A percentile compares a stretch with the other conserved stretches of the same genome.
Conservation (phyloP, 2,329 filamentous ascomycete species). For the Aurifilum marmelostoma region DNA sequence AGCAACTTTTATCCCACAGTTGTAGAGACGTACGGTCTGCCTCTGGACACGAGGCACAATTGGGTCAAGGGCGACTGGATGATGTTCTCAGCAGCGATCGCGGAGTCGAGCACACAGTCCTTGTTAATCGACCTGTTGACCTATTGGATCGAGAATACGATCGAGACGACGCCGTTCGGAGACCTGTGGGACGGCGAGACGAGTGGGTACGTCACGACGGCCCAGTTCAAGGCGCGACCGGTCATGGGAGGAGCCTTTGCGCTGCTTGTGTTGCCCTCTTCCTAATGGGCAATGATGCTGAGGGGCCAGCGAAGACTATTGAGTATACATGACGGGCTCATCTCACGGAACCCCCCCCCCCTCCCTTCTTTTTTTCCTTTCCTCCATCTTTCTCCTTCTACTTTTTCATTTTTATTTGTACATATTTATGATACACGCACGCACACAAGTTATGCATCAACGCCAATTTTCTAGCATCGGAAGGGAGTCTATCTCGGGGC, state of each 20-base stretch:
- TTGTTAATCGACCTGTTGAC: conserved; percentile 72
- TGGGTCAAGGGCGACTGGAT: conserved; percentile 91
- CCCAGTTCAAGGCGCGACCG: conserved; percentile 75
- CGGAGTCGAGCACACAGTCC: conserved; percentile 60
- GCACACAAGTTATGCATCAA: background rate
- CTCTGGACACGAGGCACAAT: conserved; percentile 78
- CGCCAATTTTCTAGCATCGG: background rate
- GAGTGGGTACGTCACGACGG: conserved; percentile 63
- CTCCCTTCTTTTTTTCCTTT: too few species aligned
- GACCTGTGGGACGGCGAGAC: conserved; percentile 76
- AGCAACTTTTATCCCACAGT: conserved; percentile 75
- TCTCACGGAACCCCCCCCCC: too few species aligned
- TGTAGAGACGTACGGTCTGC: conserved; percentile 76
- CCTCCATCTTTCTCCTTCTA: background rate
- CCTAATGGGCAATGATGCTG: background rate
- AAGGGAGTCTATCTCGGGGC: conserved; percentile 2
- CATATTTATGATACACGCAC: background rate
- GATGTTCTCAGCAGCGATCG: conserved; percentile 79
- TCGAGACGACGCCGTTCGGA: conserved; percentile 67
- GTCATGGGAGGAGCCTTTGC: conserved; percentile 83
- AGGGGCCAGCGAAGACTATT: background rate
- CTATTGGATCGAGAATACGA: conserved; percentile 64
- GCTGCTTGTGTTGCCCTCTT: conserved; percentile 63
- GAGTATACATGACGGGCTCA: background rate
- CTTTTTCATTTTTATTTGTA: conserved; percentile 1